Evolutionary conservation across 1,139 yeast species (phyloP), one percentile per base, ranked within the genome.

Genomic region (Taphrina flavorubra): DNA sequence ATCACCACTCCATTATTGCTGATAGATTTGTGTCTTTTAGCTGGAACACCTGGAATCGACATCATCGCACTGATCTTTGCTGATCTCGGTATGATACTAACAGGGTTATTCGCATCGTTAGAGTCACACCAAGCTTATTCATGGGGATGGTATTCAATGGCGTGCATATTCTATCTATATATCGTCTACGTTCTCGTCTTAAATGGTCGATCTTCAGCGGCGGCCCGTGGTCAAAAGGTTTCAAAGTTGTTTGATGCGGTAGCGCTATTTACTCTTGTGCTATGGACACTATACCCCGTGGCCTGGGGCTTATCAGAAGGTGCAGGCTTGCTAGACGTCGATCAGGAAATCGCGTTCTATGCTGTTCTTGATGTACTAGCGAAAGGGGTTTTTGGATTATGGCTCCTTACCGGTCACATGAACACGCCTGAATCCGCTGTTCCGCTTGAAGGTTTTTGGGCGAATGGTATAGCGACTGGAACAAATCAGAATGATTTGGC

Each of bases 1-100:
- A 79, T 86, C 75, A 81, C 86, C 37, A 86, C 84, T 80, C 88
- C 89, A 70, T 80, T 84, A 73, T 80, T 81, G 51, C 77, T 86
- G 70, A 75, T 83, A 65, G 81, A 83, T 65, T 79, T 84, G 46
- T 62, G 70, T 18, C 68, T 73, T 61, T 61, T 71, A 42, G 68
- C 73, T 20, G 74, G 74, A 16, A 62, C 73, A 31, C 46, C 67
- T 18, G 69, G 72, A 72, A 62, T 64, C 39, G 68, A 64, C 46
- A 64, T 64, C 44, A 46, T 64, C 39, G 47, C 56, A 34, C 62
- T 64, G 44, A 47, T 56, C 56, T 55, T 56, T 18, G 61, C 68
- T 16, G 68, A 64, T 56, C 62, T 55, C 3, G 68, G 61, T 13
- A 64, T 64, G 68, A 64, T 64, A 36, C 56, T 64, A n/a, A 55